Evolutionary conservation across 2,329 filamentous ascomycete species (phyloP), one percentile per base, ranked within the genome.

Genomic region (Metarhizium brunneum): DNA sequence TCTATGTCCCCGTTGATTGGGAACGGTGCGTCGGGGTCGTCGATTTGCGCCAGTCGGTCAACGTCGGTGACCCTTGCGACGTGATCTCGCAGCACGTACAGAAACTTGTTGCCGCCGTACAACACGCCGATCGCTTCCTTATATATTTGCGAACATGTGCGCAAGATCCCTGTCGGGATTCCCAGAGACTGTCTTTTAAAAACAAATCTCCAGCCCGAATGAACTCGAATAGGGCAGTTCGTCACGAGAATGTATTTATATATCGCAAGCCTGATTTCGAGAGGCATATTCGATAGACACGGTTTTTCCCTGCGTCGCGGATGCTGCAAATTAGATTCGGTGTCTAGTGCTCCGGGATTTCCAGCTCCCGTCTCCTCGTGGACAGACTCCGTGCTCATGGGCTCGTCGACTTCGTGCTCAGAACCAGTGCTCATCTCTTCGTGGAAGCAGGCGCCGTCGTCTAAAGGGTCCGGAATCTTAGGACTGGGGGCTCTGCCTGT

Each of bases 61-160:
- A 67, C 45, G 38, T 64, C 53, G 2, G 57, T 51, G 42, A 59
- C 43, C 38, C 54, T n/a, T 2, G 61, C 63, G 7, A 51, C 59
- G 14, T 55, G 55, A 57, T 80, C 75, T 1, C 77, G 71, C 13
- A 80, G 63, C 7, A 69, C 64, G 57, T 81, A 80, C 2, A 68
- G 59, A 57, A 81, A 81, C 0, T 53, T 68, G 52, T 81, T 81
- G 32, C 72, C 66, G 2, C 75, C 73, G 56, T 77, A 82, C 1
- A 82, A 66, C 4, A 80, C 62, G 2, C 61, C 61, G 2, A 68
- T 58, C 2, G 71, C 73, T 61, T 79, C 74, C 0, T 50, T 6
- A 36, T 68, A 68, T 32, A 76, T 59, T 1, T 56, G 54, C 3
- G 58, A 61, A 63, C 71, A 74, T 2, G 65, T 66, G 3, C 58